Evolutionary conservation across 805 yeast genomes (phyloP).

Genomic region (Candida sakaeoensis): DNA sequence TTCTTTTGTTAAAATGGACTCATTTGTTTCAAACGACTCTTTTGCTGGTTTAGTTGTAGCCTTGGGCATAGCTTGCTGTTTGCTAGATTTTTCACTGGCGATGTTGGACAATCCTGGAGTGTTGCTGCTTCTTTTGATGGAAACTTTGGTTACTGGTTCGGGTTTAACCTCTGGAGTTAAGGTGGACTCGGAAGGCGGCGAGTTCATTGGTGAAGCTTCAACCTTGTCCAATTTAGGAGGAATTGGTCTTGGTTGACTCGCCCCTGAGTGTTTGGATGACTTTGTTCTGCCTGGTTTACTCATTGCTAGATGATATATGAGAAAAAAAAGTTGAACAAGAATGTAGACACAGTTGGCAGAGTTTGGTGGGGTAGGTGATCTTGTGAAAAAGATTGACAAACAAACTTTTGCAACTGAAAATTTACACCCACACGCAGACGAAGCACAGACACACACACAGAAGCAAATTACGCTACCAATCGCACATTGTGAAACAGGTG

Average conservation of each 20-base stretch:
- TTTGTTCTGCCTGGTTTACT: conserved; percentile 1
- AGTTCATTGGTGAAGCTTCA: not conserved
- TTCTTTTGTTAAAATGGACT: no score
- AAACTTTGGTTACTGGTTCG: conserved; percentile 1
- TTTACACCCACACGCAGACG: no score
- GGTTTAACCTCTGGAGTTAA: not conserved
- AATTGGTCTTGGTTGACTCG: not conserved
- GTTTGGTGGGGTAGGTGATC: not conserved
- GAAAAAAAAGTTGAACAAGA: not conserved
- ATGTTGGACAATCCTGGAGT: conserved; percentile 4
- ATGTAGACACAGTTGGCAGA: not conserved
- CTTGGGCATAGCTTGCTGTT: not conserved
- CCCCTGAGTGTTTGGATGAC: not conserved
- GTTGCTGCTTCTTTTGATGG: conserved; percentile 3
- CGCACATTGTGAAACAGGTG: not conserved
- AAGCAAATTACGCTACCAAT: no score
- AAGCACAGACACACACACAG: no score
- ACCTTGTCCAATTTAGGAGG: conserved; percentile 4
- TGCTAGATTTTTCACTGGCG: conserved; percentile 2
- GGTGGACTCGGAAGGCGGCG: not conserved
- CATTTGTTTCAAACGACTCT: no score
- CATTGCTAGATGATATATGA: not conserved
- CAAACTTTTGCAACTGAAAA: not conserved
- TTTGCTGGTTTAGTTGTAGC: not conserved
- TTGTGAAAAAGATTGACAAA: no score